These are phyloP conservation scores for Debaryomyces tyrocola DNA, from an alignment of 805 yeast genomes.

Conservation along the genomic window DNA sequence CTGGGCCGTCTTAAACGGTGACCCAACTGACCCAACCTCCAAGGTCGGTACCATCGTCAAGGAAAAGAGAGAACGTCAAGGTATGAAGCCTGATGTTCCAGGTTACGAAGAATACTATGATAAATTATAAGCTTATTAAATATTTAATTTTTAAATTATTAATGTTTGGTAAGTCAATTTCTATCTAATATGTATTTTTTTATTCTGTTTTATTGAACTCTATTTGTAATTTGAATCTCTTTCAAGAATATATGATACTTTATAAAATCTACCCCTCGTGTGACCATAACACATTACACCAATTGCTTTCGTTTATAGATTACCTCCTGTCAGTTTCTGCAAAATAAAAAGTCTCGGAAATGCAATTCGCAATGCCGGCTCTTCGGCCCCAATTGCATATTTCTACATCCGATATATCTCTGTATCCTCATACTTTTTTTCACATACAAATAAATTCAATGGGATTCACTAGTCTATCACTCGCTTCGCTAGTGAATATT, in stretches of 20 bases:
- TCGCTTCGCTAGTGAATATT: too few relatives aligned
- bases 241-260: constrained; percentile 6
- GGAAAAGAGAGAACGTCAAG: constrained; percentile 86
- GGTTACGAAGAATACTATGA: constrained; percentile 99
- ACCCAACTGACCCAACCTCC: constrained; percentile 83
- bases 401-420: too few relatives aligned
- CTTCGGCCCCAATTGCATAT: too few relatives aligned
- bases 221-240: constrained; percentile 3
- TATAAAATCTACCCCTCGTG: background rate
- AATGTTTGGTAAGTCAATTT: background rate
- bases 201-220: constrained; percentile 2
- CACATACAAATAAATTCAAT: too few relatives aligned
- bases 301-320: too few relatives aligned
- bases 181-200: constrained; percentile 4
- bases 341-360: too few relatives aligned
- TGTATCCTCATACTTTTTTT: too few relatives aligned
- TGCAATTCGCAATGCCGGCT: too few relatives aligned
- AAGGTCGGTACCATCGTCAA: constrained; percentile 62
- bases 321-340: too few relatives aligned
- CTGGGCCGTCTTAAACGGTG: constrained; percentile 90
- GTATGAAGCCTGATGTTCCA: constrained; percentile 96
- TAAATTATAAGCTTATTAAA: constrained; percentile 57
- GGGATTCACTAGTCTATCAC: too few relatives aligned
- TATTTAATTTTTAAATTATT: background rate
- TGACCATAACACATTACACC: too few relatives aligned